These are phyloP conservation scores for Pseudogymnoascus sp. DNA, from an alignment of 2,329 filamentous ascomycete species.

Conservation along the genomic window DNA sequence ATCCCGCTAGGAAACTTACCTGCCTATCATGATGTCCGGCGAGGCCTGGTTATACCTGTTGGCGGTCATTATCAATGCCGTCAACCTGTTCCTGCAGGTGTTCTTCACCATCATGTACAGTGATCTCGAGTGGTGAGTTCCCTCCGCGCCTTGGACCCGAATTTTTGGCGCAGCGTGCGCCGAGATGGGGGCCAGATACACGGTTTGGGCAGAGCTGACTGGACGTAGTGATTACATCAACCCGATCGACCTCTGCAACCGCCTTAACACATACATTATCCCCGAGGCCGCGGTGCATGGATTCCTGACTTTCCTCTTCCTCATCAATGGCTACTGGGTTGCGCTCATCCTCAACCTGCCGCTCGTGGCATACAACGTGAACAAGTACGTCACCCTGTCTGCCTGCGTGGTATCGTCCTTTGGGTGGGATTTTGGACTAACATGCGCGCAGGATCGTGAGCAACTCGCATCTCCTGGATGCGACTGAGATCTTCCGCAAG, in stretches of 20 bases:
- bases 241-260: slow-evolving; percentile 99
- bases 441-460: slow-evolving; percentile 68
- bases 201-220: neutral
- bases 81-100: slow-evolving; percentile 98
- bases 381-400: slow-evolving; percentile 66
- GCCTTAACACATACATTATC: slow-evolving; percentile 98
- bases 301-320: slow-evolving; percentile 88
- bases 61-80: slow-evolving; percentile 97
- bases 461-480: slow-evolving; percentile 93
- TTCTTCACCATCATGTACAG: slow-evolving; percentile 99
- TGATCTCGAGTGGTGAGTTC: slow-evolving; percentile 93
- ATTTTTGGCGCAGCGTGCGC: neutral
- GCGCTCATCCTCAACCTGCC: slow-evolving; percentile 87
- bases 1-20: neutral
- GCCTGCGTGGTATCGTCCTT: neutral
- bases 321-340: slow-evolving; percentile 98
- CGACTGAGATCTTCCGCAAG: slow-evolving; percentile 98
- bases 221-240: slow-evolving; percentile 90
- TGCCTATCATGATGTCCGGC: slow-evolving; percentile 67
- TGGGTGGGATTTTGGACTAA: neutral
- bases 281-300: slow-evolving; percentile 96
- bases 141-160: neutral
- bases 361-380: slow-evolving; percentile 85
- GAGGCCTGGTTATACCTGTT: slow-evolving; percentile 98
- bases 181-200: neutral